Conservation (phyloP, 108 stramenopile species). For the Mayamaea pseudoterrestris region DNA sequence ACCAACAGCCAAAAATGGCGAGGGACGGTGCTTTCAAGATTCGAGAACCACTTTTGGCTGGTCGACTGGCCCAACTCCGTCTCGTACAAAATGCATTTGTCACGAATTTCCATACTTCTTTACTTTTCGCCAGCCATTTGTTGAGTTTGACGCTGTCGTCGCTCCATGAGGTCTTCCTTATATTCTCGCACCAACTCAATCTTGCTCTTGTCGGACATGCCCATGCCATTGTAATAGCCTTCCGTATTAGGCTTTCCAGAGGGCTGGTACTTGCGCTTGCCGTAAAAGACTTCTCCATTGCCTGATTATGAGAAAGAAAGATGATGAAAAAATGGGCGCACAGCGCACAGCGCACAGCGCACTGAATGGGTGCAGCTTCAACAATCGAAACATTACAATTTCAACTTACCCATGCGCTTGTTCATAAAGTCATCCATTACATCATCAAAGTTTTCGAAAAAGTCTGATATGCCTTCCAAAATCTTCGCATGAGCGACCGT, state of each 20-base stretch:
- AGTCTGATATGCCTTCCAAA: constrained; percentile 12
- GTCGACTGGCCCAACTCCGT: no score
- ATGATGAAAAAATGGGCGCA: background rate
- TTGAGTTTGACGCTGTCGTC: background rate
- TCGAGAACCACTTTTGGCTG: no score
- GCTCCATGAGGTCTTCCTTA: constrained; percentile 25
- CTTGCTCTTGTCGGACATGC: constrained; percentile 41
- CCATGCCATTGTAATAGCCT: constrained; percentile 69
- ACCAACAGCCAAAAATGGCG: no score
- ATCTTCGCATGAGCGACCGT: no score
- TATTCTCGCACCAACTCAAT: constrained; percentile 61
- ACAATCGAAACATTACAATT: constrained; percentile 23
- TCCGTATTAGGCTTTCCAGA: constrained; percentile 32
- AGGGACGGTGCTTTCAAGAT: no score
- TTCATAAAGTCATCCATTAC: constrained; percentile 72
- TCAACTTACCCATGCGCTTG: constrained; percentile 78
- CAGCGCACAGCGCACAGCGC: no score
- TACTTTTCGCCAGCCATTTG: background rate
- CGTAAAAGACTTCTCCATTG: constrained; percentile 45
- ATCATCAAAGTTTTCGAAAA: constrained; percentile 49
- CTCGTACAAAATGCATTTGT: no score
- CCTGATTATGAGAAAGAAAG: no score
- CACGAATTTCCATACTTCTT: no score
- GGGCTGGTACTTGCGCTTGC: constrained; percentile 72
- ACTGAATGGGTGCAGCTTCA: background rate